Conservation (phyloP, 176 grass and related monocot species). For the Echinochloa phyllopogon region DNA sequence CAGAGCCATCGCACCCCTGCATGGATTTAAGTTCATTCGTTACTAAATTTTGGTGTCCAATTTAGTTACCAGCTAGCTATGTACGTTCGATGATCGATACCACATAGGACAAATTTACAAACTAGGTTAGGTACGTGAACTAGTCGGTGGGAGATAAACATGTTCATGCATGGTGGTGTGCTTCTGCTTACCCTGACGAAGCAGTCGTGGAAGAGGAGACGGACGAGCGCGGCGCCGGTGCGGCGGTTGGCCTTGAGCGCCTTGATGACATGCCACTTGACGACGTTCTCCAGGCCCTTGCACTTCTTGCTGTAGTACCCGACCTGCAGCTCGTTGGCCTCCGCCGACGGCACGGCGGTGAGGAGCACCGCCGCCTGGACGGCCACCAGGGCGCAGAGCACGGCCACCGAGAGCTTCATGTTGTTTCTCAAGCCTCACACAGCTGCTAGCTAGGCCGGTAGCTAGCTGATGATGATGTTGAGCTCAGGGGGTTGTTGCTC, state of each 20-base stretch:
- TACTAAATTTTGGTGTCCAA: too few species aligned
- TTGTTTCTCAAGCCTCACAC: not conserved
- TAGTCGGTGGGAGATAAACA: not conserved
- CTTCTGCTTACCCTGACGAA: slow-evolving; percentile 55
- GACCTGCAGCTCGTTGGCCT: slow-evolving; percentile 33
- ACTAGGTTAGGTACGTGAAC: not conserved
- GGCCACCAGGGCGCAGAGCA: slow-evolving; percentile 32
- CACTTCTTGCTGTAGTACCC: slow-evolving; percentile 56
- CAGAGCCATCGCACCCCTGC: slow-evolving; percentile 69
- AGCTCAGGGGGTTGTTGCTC: not conserved
- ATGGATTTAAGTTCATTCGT: not conserved
- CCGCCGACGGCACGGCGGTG: not conserved
- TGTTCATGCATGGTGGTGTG: too few species aligned
- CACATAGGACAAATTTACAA: not conserved
- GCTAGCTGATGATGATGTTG: not conserved
- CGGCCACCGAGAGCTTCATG: slow-evolving; percentile 47
- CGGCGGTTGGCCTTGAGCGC: slow-evolving; percentile 55
- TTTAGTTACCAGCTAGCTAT: not conserved
- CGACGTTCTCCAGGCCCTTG: slow-evolving; percentile 45
- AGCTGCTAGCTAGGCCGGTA: not conserved
- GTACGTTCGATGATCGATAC: too few species aligned
- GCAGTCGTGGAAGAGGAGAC: slow-evolving; percentile 74
- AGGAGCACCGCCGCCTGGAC: slow-evolving; percentile 37
- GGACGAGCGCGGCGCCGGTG: slow-evolving; percentile 56
- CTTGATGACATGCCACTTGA: slow-evolving; percentile 43